Percentiles rank a stretch among this genome's conserved stretches.
Conservation (phyloP, 257 asterid species). For the Lithospermum erythrorhizon region DNA sequence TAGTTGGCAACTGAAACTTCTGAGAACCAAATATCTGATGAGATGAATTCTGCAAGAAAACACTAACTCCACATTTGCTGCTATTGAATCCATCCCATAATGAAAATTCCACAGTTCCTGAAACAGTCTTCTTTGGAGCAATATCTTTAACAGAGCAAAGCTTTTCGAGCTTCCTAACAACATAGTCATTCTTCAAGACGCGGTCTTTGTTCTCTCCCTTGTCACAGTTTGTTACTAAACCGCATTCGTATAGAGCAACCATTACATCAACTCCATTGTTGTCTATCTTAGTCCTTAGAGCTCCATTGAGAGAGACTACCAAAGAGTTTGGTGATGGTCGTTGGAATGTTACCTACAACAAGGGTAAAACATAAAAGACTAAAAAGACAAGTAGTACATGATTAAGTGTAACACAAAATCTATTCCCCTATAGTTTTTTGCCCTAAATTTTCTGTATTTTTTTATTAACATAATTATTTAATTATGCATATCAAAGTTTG, state of each 20-base stretch:
- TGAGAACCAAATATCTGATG: slow-evolving; percentile 71
- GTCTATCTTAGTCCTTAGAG: slow-evolving; percentile 47
- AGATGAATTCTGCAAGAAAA: slow-evolving; percentile 41
- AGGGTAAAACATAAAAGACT: no score
- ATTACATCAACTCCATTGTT: slow-evolving; percentile 36
- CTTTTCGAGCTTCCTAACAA: slow-evolving; percentile 67
- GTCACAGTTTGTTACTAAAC: slow-evolving; percentile 48
- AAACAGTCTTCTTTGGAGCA: slow-evolving; percentile 38
- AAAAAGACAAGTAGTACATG: no score
- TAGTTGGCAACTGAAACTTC: slow-evolving; percentile 49
- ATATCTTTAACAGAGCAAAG: slow-evolving; percentile 55
- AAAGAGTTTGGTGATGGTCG: slow-evolving; percentile 42
- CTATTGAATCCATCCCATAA: slow-evolving; percentile 69
- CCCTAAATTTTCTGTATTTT: no score
- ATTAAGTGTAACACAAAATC: no score
- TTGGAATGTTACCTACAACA: slow-evolving; percentile 51
- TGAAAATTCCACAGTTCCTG: slow-evolving; percentile 41
- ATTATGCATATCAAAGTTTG: no score
- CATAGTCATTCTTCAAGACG: slow-evolving; percentile 62
- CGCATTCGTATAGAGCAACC: slow-evolving; percentile 65
- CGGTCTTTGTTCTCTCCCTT: slow-evolving; percentile 58
- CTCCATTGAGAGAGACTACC: slow-evolving; percentile 50
- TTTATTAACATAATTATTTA: no score
- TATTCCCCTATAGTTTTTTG: no score
- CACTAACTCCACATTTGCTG: slow-evolving; percentile 53